Base-by-base conservation (phyloP, 1,284 basidiomycete genomes). In the Fomitopsis schrenkii region DNA sequence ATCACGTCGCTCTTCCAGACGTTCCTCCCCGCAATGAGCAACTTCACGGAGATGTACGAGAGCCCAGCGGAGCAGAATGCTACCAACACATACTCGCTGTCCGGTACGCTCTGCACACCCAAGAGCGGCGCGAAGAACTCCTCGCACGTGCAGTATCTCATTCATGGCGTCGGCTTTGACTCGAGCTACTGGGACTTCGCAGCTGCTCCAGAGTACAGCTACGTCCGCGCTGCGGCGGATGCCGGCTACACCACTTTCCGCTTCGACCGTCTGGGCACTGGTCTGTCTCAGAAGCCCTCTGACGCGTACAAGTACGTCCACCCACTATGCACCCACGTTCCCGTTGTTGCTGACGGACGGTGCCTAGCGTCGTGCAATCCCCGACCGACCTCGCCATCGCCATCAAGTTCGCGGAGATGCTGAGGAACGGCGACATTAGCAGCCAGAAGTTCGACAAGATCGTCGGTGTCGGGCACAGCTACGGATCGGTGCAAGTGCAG, bases 181-280 rank as follows among this genome's bases (percentile, higher is more conserved):
- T 64, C 64, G 14, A 62, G 62, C 60, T 63, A 30, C 56, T 67
- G 66, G 66, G 64, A 67, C 55, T 67, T 67, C 44, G 42, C 55
- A 17, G 60, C 55, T 14, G 42, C 36, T 9, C 59, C 65, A 4
- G 62, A 65, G 1, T 64, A 65, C 56, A 62, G 60, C 55, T 67
- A 67, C 56, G 64, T 67, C 46, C 30, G 55, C 22, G 64, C 66
- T 10, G 63, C 64, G 4, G 60, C 66, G 1, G 63, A 58, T 6
- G 64, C 62, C 1, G 66, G 64, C 19, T 62, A 61, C 45, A 53
- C 63, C n/a, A 67, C 66, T 6, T 67, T 67, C 59, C 64, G 64
- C 14, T 67, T 63, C 45, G 66, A 67, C 42, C 64, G 61, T 28
- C 63, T 67, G 36, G 66, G 66, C 6, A 67, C 64, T 6, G 66